Base-by-base conservation (phyloP, 2,329 filamentous ascomycete species). In the Colletotrichum endophyticum region DNA sequence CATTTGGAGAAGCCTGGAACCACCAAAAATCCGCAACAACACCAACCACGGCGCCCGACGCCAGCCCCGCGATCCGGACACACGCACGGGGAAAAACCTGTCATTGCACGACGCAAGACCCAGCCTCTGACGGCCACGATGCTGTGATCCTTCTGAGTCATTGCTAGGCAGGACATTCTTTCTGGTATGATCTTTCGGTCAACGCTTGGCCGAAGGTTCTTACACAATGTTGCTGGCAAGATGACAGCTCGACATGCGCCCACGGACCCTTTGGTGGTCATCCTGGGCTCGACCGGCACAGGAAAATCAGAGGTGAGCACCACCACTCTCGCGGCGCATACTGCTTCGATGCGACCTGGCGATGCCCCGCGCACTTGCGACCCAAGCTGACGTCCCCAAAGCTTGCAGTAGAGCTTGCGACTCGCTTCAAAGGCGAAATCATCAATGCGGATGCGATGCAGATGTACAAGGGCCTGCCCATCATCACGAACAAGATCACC, bases 381-480 rank as follows among this genome's bases (percentile, higher is more conserved):
- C 8, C 11, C 25, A 19, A 2, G 13, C 63, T 75, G 56, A 76
- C 32, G 28, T 6, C 8, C 19, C 2, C 4, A 28, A 22, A 98
- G 96, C 91, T 98, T 79, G 97, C 97, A 11, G 94, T 99, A 56
- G 95, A 98, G 78, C 87, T 99, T 68, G 97, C 98, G 1, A 89
- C 89, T 57, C 92, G 90, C 27, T 96, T 96, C 85, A 93, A 97
- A 84, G 97, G 98, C 82, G 97, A 99, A 85, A 91, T 99, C 69
- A 96, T 99, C 86, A 99, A 99, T 83, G 95, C 95, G 63, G 97
- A 99, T 88, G 97, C 97, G 53, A 98, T 99, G 96, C 97, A 99
- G 84, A 93, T 99, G 86, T 99, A 99, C 84, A 91, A 91, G 70
- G 97, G 97, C 4, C 88, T 99, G 59, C 96, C 97, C 7, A 94